phyloP scores from a whole-genome alignment of 805 yeast genomes.

The Saccharomycopsis babjevae region DNA sequence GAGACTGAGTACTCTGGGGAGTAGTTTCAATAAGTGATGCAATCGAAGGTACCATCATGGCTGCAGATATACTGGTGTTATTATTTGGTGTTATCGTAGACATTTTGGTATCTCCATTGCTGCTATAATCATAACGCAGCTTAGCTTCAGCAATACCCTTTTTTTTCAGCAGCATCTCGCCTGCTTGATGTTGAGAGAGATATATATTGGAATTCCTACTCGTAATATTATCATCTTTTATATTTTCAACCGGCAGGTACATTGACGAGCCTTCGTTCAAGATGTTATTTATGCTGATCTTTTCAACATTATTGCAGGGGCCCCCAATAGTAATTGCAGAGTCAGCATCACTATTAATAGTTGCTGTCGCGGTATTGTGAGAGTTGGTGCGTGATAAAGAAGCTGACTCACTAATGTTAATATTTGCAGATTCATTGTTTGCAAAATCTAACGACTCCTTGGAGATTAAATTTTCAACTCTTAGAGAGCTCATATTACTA shows the following conservation, averaged over 20 bases:
- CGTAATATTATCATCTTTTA: no score
- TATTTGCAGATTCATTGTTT: background rate
- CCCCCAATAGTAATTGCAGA: no score
- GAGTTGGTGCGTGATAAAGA: background rate
- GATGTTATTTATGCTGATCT: constrained; percentile 1
- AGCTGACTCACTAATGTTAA: background rate
- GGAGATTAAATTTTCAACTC: background rate
- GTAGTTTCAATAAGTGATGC: background rate
- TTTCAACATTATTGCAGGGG: background rate
- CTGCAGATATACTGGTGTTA: background rate
- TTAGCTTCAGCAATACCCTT: background rate
- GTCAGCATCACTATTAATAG: background rate
- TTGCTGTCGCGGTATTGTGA: no score
- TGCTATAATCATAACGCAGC: no score
- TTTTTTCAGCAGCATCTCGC: background rate
- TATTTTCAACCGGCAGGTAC: background rate
- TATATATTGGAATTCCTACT: background rate
- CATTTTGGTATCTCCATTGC: no score
- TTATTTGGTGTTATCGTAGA: background rate
- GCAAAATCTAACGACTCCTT: background rate
- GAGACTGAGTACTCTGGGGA: background rate
- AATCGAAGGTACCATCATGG: background rate
- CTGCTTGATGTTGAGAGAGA: background rate
- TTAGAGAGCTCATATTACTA: background rate
- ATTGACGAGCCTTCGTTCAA: background rate